These are phyloP conservation scores for Forsythia viridissima DNA, from an alignment of 257 asterid genomes.

Conservation along the genomic window DNA sequence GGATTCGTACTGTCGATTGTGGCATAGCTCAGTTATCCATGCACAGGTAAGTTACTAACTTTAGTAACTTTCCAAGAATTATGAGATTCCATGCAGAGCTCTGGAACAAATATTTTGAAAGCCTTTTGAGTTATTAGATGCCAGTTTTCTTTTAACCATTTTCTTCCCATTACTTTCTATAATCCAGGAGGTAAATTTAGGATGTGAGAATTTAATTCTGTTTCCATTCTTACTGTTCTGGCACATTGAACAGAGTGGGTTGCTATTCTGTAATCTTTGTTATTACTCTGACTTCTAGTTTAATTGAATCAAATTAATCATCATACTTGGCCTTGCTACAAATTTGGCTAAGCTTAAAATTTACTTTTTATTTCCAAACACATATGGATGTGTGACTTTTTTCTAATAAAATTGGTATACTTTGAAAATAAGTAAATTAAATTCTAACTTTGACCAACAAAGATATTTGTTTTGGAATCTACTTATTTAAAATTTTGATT, in stretches of 20 bases:
- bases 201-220: not conserved
- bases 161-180: not conserved
- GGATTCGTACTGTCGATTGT: constrained; percentile 96
- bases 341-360: not conserved
- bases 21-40: constrained; percentile 98
- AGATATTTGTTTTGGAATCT: not conserved
- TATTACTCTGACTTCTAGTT: not conserved
- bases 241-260: not conserved
- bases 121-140: not conserved
- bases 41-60: constrained; percentile 69
- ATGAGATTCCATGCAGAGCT: not conserved
- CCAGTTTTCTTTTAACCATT: not conserved
- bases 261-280: not conserved
- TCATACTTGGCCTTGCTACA: not conserved
- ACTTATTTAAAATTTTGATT: not conserved
- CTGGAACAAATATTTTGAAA: not conserved
- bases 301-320: not conserved
- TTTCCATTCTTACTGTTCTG: not conserved
- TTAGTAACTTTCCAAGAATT: not conserved
- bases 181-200: not conserved
- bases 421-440: not conserved
- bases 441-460: not conserved
- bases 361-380: not conserved
- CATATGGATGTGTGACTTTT: not conserved
- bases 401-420: not conserved